Conservation (phyloP, 176 grass and related monocot genomes). For the Canna indica region DNA sequence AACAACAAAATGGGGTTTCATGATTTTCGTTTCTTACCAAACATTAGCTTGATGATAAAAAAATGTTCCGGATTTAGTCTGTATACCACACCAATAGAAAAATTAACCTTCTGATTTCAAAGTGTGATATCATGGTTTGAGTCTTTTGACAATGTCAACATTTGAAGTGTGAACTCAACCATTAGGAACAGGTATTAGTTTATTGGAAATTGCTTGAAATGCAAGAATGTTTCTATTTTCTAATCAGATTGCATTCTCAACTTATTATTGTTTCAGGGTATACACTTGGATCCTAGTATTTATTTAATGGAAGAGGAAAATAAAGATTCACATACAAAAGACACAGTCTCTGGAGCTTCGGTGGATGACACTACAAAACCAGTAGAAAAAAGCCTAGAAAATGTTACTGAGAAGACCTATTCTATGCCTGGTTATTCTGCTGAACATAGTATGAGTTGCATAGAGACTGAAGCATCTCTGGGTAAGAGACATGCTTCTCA, state of each 20-base stretch:
- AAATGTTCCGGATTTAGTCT: too few species aligned
- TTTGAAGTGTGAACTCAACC: background rate
- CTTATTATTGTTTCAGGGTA: conserved; percentile 40
- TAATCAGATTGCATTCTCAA: background rate
- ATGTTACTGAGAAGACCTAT: conserved; percentile 16
- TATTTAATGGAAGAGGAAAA: conserved; percentile 97
- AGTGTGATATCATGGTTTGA: background rate
- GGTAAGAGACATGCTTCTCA: conserved; percentile 27
- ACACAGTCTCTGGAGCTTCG: conserved; percentile 24
- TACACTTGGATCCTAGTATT: conserved; percentile 98
- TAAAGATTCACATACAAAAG: conserved; percentile 35
- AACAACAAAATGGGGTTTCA: too few species aligned
- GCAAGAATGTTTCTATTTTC: background rate
- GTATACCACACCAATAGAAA: too few species aligned
- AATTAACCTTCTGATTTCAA: too few species aligned
- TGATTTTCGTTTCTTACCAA: background rate
- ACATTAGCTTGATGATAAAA: background rate
- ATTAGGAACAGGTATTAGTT: background rate
- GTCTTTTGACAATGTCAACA: background rate
- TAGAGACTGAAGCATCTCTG: conserved; percentile 18
- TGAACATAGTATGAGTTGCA: conserved; percentile 25
- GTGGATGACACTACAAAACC: conserved; percentile 13
- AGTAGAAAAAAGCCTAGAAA: conserved; percentile 24
- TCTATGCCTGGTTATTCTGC: conserved; percentile 14
- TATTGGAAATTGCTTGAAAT: background rate